phyloP scores from a whole-genome alignment of 768 basidiomycete genomes.

The Pluteus cervinus region DNA sequence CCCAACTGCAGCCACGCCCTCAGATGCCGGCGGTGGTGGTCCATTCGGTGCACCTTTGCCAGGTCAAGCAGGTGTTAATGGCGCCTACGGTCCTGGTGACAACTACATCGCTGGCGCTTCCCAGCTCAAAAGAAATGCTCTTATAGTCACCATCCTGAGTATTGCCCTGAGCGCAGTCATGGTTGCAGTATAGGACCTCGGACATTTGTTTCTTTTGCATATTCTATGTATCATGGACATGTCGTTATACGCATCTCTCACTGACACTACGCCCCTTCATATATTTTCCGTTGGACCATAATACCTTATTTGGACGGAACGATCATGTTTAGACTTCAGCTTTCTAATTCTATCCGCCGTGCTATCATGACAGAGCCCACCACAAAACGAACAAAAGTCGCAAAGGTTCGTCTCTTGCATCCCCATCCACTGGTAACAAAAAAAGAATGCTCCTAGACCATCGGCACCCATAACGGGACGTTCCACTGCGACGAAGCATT shows the following conservation, averaged over 20 bases:
- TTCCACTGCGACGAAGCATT: conserved; percentile 98
- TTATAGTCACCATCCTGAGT: conserved; percentile 37
- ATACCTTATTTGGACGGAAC: too few relatives aligned
- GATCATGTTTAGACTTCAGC: too few relatives aligned
- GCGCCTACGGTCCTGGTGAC: conserved; percentile 64
- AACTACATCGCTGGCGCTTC: conserved; percentile 55
- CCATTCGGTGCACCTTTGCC: conserved; percentile 54
- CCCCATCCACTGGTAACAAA: neutral
- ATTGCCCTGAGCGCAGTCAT: conserved; percentile 44
- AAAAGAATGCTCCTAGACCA: conserved; percentile 42
- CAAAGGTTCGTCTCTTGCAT: conserved; percentile 21
- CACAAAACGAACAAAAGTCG: conserved; percentile 36
- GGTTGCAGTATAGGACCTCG: conserved; percentile 31
- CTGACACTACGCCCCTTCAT: too few relatives aligned
- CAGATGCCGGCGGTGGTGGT: conserved; percentile 50
- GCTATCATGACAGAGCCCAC: neutral
- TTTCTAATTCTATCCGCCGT: neutral
- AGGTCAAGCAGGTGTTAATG: conserved; percentile 40
- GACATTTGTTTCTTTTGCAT: too few relatives aligned
- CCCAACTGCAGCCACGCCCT: conserved; percentile 60
- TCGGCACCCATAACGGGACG: conserved; percentile 93
- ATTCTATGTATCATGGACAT: conserved; percentile 15
- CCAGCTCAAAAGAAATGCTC: conserved; percentile 36
- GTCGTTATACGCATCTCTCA: conserved; percentile 10
- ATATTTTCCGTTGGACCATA: too few relatives aligned